These are phyloP conservation scores for Goniomonas avonlea DNA, from an alignment of 78 protist species.

Conservation along the genomic window DNA sequence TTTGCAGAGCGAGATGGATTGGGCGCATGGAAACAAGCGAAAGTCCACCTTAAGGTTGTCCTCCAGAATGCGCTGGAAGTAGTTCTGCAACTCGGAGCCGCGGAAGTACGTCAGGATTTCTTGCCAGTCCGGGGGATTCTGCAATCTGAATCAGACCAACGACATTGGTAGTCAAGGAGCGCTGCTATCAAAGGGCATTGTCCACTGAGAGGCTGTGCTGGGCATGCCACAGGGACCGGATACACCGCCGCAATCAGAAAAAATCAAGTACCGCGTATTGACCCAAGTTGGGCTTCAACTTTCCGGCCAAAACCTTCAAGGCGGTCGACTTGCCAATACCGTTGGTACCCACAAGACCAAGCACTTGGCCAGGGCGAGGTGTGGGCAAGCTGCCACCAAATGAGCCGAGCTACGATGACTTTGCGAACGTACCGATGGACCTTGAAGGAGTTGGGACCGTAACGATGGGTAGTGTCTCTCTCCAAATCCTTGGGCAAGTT, in stretches of 20 bases:
- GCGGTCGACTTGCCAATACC: conserved; percentile 99
- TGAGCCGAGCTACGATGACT: not conserved
- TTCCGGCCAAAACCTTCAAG: conserved; percentile 90
- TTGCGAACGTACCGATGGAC: conserved; percentile 68
- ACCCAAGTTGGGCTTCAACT: conserved; percentile 98
- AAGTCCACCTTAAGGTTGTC: conserved; percentile 63
- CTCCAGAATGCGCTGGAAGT: conserved; percentile 86
- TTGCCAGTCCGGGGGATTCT: conserved; percentile 91
- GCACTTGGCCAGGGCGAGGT: conserved; percentile 98
- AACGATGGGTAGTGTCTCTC: conserved; percentile 90
- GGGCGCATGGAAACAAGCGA: too few species aligned
- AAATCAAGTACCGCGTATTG: conserved; percentile 52
- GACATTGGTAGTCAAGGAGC: too few species aligned
- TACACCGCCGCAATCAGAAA: too few species aligned
- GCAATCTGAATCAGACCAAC: too few species aligned
- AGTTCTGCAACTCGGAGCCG: conserved; percentile 95
- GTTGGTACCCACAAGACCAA: conserved; percentile 98
- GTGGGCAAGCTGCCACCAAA: conserved; percentile 68
- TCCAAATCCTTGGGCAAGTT: conserved; percentile 92
- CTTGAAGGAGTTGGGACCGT: conserved; percentile 97
- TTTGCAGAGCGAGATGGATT: too few species aligned
- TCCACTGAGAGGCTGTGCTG: too few species aligned
- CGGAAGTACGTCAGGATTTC: conserved; percentile 94
- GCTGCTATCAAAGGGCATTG: too few species aligned
- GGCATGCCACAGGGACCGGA: too few species aligned